phyloP scores from a whole-genome alignment of 805 yeast genomes.

The Candida vaughaniae region DNA sequence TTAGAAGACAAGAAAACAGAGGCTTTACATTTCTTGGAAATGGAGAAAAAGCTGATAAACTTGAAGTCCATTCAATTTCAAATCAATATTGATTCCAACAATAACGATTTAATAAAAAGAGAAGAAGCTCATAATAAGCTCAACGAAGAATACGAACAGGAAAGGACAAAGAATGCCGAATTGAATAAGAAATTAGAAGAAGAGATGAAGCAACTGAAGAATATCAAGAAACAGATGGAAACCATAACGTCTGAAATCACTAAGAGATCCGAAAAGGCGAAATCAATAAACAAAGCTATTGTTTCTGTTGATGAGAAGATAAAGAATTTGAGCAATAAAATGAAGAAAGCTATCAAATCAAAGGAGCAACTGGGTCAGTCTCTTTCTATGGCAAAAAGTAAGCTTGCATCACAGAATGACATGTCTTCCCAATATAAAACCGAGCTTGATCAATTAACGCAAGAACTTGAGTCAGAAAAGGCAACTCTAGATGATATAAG shows the following conservation, averaged over 20 bases:
- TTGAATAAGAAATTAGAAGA: constrained; percentile 24
- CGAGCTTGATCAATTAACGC: constrained; percentile 47
- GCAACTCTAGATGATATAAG: constrained; percentile 61
- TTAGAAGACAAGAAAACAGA: constrained; percentile 66
- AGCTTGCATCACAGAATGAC: constrained; percentile 44
- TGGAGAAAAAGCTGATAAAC: constrained; percentile 59
- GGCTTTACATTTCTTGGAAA: constrained; percentile 63
- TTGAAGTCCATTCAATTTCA: constrained; percentile 60
- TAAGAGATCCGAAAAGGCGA: constrained; percentile 26
- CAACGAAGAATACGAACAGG: constrained; percentile 35
- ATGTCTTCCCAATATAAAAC: constrained; percentile 44
- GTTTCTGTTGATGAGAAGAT: constrained; percentile 75
- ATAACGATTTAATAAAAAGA: constrained; percentile 38
- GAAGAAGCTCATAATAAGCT: constrained; percentile 27
- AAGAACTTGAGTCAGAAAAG: constrained; percentile 52
- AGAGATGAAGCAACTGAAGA: constrained; percentile 30
- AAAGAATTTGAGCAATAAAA: constrained; percentile 61
- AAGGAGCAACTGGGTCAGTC: constrained; percentile 48
- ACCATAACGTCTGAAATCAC: constrained; percentile 20
- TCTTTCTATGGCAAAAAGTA: constrained; percentile 44
- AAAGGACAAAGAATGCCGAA: constrained; percentile 24
- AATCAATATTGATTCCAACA: constrained; percentile 41
- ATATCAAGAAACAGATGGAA: constrained; percentile 22
- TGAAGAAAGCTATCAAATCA: constrained; percentile 56
- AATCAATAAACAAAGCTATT: constrained; percentile 43